Percentiles rank a stretch among this genome's conserved stretches.
Conservation (phyloP, 1,284 basidiomycete species). For the Coniferiporia weirii region DNA sequence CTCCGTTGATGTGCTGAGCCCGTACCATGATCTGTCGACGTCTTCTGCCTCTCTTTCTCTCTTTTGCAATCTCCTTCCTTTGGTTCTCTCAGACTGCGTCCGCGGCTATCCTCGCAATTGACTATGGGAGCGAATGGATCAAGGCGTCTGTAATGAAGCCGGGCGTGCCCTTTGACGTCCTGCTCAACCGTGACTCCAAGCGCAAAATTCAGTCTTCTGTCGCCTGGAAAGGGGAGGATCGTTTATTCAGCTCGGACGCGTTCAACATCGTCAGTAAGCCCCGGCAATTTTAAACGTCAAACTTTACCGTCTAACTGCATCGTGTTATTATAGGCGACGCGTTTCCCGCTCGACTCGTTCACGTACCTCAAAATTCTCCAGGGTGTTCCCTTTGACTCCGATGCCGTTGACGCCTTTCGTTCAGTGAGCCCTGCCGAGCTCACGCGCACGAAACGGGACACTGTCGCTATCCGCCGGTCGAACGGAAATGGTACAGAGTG, state of each 20-base stretch:
- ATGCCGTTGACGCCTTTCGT: conserved; percentile 56
- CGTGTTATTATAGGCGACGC: conserved; percentile 59
- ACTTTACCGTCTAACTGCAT: conserved; percentile 1
- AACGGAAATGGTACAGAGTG: conserved; percentile 56
- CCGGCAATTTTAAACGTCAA: conserved; percentile 2
- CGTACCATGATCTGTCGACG: conserved; percentile 10
- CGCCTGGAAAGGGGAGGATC: conserved; percentile 82
- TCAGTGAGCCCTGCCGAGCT: conserved; percentile 61
- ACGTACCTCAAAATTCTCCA: conserved; percentile 86
- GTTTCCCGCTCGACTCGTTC: conserved; percentile 88
- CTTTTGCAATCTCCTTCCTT: conserved; percentile 6
- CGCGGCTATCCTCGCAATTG: conserved; percentile 75
- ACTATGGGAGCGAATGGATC: conserved; percentile 95
- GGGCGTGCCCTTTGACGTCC: conserved; percentile 92
- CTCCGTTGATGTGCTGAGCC: not conserved
- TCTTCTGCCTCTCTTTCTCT: conserved; percentile 6
- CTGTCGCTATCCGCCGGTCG: conserved; percentile 50
- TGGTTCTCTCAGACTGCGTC: conserved; percentile 9
- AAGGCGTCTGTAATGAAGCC: conserved; percentile 97
- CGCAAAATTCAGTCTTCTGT: conserved; percentile 90
- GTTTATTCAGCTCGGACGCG: conserved; percentile 86
- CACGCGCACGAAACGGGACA: conserved; percentile 53
- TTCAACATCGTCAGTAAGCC: conserved; percentile 70
- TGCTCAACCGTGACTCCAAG: conserved; percentile 95
- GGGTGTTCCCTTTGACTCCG: conserved; percentile 64